Evolutionary conservation across 179 eudicot genomes (phyloP).

Genomic region (Beta corolliflora): DNA sequence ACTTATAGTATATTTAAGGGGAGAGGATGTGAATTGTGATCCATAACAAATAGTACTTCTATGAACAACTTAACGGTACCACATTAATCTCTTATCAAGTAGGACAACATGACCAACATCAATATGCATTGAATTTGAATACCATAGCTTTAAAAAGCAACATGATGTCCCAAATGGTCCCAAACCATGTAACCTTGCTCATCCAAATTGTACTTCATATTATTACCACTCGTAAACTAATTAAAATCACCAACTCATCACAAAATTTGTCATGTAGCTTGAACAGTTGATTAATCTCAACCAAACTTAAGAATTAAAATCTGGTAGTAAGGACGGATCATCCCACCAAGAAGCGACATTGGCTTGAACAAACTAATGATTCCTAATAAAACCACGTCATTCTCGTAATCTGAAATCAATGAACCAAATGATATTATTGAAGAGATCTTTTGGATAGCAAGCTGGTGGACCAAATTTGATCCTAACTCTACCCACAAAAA

Average conservation of each 20-base stretch:
- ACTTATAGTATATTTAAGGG: no score
- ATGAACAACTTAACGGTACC: not conserved
- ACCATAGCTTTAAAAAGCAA: not conserved
- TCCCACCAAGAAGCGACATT: slow-evolving; percentile 6
- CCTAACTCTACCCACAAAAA: slow-evolving; percentile 4
- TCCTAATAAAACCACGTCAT: not conserved
- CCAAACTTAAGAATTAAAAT: not conserved
- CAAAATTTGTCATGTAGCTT: not conserved
- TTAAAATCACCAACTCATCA: slow-evolving; percentile 5
- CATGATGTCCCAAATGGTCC: not conserved
- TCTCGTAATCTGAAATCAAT: slow-evolving; percentile 8
- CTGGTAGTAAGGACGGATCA: slow-evolving; percentile 1
- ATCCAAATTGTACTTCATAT: not conserved
- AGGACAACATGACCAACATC: not conserved
- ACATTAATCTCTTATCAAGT: not conserved
- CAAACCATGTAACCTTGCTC: not conserved
- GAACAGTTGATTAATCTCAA: not conserved
- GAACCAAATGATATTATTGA: not conserved
- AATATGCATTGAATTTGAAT: slow-evolving; percentile 15
- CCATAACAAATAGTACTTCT: no score
- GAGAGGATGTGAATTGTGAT: no score
- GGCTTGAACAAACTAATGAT: not conserved
- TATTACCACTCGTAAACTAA: not conserved
- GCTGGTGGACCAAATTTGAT: slow-evolving; percentile 19
- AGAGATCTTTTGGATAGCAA: slow-evolving; percentile 14